phyloP scores from a whole-genome alignment of 192 early-diverging fungal species.

The Coemansia sp. region DNA sequence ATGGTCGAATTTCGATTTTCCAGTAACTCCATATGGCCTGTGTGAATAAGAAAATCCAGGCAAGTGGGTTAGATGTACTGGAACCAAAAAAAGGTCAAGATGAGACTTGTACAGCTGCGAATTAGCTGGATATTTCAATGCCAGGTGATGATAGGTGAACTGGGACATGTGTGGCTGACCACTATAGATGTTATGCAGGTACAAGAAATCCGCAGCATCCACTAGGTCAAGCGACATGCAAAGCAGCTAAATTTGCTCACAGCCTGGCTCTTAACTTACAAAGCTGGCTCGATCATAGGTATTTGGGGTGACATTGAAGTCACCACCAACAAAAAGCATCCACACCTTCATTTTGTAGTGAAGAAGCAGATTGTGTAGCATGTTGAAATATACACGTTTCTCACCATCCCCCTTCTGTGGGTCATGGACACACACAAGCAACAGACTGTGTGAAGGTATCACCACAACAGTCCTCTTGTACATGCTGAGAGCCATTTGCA shows the following conservation, averaged over 20 bases:
- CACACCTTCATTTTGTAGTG: not conserved
- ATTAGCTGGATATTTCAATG: not conserved
- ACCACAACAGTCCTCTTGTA: not conserved
- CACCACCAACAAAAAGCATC: not conserved
- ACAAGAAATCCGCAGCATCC: not conserved
- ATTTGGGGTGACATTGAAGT: not conserved
- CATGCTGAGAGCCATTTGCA: too few relatives aligned
- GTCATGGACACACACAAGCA: not conserved
- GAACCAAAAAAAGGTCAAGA: not conserved
- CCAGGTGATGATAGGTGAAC: not conserved
- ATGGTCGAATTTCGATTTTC: not conserved
- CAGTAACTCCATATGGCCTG: not conserved
- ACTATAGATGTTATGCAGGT: not conserved
- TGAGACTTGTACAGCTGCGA: not conserved
- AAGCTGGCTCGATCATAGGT: not conserved
- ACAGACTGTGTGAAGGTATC: not conserved
- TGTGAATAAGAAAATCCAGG: too few relatives aligned
- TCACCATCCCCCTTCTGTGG: not conserved
- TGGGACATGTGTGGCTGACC: not conserved
- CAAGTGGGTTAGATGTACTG: not conserved
- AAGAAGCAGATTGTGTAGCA: not conserved
- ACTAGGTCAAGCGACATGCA: not conserved
- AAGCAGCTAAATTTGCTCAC: not conserved
- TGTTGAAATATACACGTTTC: not conserved
- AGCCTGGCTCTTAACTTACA: not conserved